Conservation (phyloP, 2,329 filamentous ascomycete genomes). For the Neonectria sp. region DNA sequence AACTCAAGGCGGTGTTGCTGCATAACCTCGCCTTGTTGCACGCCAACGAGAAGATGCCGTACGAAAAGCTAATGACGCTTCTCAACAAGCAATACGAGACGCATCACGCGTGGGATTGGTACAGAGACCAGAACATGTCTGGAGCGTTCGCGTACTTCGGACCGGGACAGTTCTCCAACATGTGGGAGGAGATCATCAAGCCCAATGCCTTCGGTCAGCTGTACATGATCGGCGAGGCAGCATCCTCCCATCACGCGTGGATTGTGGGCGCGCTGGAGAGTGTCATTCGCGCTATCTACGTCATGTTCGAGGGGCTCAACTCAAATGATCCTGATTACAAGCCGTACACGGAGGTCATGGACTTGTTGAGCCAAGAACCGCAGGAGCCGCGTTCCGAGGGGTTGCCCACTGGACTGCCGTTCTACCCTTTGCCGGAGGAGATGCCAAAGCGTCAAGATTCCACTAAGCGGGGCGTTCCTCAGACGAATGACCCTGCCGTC, state of each 20-base stretch:
- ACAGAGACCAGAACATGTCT: conserved; percentile 19
- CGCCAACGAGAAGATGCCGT: neutral
- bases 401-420: conserved; percentile 16
- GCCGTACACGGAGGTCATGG: conserved; percentile 1
- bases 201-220: conserved; percentile 30
- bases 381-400: neutral
- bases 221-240: conserved; percentile 29
- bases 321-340: neutral
- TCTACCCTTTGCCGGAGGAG: conserved; percentile 28
- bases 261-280: conserved; percentile 17
- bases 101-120: conserved; percentile 14
- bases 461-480: neutral
- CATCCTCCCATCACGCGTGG: conserved; percentile 23
- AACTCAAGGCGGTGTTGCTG: conserved; percentile 27
- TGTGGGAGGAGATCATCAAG: conserved; percentile 29
- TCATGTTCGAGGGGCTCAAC: conserved; percentile 27
- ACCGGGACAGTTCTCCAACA: conserved; percentile 25
- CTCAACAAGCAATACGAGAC: neutral
- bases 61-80: neutral
- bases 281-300: neutral
- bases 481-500: neutral
- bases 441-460: conserved; percentile 14
- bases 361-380: neutral
- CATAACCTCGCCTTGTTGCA: conserved; percentile 36
- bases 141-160: conserved; percentile 35